Evolutionary conservation across 176 grass and related monocot species (phyloP), one percentile per base, ranked within the genome.

Genomic region (Eragrostis nindensis): DNA sequence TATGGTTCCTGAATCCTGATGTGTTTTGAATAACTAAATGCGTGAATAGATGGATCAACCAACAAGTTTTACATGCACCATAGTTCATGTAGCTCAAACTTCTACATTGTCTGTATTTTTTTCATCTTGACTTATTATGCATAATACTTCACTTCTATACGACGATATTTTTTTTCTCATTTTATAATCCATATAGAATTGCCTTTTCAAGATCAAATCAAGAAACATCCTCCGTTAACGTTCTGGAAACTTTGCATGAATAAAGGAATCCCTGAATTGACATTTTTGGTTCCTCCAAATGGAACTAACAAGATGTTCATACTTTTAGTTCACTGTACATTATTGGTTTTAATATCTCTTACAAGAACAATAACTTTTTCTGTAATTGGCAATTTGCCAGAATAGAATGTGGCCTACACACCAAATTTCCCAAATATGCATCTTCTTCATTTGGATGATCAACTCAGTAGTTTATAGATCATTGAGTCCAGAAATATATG

Each of bases 391-490:
- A 49, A 74, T 61, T 80, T 63, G 18, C 32, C 60, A 75, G 29
- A 75, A 68, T 68, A 69, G 70, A 76, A 40, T 72, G 55, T 74
- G 29, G 32, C 27, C 4, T 3, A 24, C 47, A 11, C 12, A n/a
- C n/a, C n/a, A n/a, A 22, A 75, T 12, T 75, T 68, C 25, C 56
- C 17, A 46, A 64, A 4, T 84, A 60, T 78, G 30, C 60, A 41
- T 18, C 41, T 74, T 79, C 40, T 68, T 5, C 27, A 32, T 12
- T 75, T 6, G 48, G 30, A 62, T 60, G 44, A 9, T 61, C 77
- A 70, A 70, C 9, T 78, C 30, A 14, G 19, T 57, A 80, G 50
- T 70, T 78, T 54, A 44, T 87, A 53, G n/a, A 65, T 61, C 19
- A 48, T 80, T 66, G 13, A 68, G 69, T 68, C 42, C 14, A 39